Evolutionary conservation across 2,329 filamentous ascomycete genomes (phyloP).

Genomic region (Akanthomyces uredinophilus): DNA sequence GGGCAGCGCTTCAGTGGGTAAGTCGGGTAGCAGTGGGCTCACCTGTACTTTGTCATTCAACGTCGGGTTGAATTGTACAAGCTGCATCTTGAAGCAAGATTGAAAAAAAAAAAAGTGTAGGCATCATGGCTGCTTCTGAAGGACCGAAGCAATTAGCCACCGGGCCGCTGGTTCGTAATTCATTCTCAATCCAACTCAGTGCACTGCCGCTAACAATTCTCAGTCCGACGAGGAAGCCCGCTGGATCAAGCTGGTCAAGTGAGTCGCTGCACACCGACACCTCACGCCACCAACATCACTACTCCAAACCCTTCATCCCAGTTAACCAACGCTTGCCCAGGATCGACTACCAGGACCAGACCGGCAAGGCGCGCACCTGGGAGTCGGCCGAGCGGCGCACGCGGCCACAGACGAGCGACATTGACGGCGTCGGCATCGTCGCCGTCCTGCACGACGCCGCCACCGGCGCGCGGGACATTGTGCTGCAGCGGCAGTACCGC

Average conservation of each 20-base stretch:
- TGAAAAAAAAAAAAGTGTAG: not conserved
- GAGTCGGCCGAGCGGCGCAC: conserved; percentile 68
- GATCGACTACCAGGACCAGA: conserved; percentile 60
- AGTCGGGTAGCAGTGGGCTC: not conserved
- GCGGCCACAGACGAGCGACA: too few species aligned
- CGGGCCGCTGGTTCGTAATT: conserved; percentile 37
- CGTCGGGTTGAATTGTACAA: too few species aligned
- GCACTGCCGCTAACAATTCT: not conserved
- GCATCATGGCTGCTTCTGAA: conserved; percentile 34
- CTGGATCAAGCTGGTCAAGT: conserved; percentile 59
- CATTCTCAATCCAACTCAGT: not conserved
- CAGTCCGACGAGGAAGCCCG: conserved; percentile 48
- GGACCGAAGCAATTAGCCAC: conserved; percentile 40
- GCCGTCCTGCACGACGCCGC: conserved; percentile 55
- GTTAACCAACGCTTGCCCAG: conserved; percentile 28
- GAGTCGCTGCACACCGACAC: conserved; percentile 16
- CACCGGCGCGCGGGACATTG: conserved; percentile 43
- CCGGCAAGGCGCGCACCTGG: conserved; percentile 57
- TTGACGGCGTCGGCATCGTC: conserved; percentile 70
- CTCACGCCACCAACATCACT: not conserved
- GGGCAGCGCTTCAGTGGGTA: too few species aligned
- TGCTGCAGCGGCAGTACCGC: conserved; percentile 64
- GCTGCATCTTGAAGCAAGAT: too few species aligned
- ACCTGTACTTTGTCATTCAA: too few species aligned
- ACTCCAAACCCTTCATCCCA: not conserved